Evolutionary conservation across 1,284 basidiomycete species (phyloP).

Genomic region (Phellopilus nigrolimitatus): DNA sequence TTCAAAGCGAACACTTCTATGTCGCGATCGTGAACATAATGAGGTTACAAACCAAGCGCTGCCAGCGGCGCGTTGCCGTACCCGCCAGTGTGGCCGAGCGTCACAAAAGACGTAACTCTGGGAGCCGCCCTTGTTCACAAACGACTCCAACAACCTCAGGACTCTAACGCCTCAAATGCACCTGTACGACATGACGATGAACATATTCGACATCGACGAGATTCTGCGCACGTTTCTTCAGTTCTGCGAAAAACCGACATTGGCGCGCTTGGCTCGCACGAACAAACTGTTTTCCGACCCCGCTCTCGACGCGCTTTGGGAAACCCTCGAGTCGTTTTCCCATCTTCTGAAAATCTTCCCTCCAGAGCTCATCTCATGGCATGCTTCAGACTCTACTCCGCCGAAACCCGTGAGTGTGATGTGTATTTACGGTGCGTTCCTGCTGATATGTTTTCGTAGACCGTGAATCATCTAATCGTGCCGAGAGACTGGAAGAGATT

Average conservation of each 20-base stretch:
- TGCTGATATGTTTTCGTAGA: not conserved
- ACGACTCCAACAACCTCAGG: not conserved
- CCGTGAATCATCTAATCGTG: conserved; percentile 18
- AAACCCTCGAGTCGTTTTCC: conserved; percentile 14
- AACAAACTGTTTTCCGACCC: conserved; percentile 14
- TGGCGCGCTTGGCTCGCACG: conserved; percentile 17
- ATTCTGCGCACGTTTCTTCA: conserved; percentile 10
- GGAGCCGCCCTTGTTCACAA: too few species aligned
- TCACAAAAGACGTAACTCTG: too few species aligned
- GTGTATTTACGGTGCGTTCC: not conserved
- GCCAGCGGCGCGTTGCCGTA: too few species aligned
- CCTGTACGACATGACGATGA: not conserved
- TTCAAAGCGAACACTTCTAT: too few species aligned
- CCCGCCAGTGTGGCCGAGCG: too few species aligned
- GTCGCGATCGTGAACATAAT: too few species aligned
- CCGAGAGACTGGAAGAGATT: conserved; percentile 20
- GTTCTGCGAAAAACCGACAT: conserved; percentile 15
- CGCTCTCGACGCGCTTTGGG: conserved; percentile 17
- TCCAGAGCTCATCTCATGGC: conserved; percentile 11
- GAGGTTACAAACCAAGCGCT: too few species aligned
- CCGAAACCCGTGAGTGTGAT: conserved; percentile 13
- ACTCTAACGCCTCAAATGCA: not conserved
- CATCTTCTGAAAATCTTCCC: conserved; percentile 16
- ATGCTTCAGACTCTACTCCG: not conserved
- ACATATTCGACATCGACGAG: conserved; percentile 15